These are phyloP conservation scores for Solanum lignicaule DNA, from an alignment of 257 asterid genomes.

Conservation along the genomic window DNA sequence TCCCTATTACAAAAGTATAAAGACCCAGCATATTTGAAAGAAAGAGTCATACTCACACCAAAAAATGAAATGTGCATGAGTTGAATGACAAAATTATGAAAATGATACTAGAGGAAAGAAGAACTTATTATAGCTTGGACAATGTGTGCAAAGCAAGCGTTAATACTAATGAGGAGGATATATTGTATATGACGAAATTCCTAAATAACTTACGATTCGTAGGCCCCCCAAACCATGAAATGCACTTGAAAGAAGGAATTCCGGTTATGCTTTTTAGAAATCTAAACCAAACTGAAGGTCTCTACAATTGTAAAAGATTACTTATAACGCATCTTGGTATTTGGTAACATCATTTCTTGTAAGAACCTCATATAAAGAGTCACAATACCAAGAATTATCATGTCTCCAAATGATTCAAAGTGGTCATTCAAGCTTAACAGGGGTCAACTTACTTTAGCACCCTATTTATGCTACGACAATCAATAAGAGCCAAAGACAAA, in stretches of 20 bases:
- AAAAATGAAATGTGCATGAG: neutral
- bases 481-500: neutral
- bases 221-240: neutral
- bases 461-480: neutral
- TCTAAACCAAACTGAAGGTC: neutral
- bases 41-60: neutral
- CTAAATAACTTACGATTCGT: neutral
- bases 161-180: neutral
- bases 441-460: neutral
- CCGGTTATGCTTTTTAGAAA: neutral
- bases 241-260: neutral
- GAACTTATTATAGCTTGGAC: neutral
- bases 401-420: neutral
- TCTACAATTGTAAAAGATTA: neutral
- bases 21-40: neutral
- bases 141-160: neutral
- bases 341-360: neutral
- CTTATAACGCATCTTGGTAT: neutral
- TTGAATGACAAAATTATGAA: neutral
- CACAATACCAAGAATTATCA: neutral
- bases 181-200: neutral
- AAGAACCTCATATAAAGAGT: neutral
- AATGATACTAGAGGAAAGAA: neutral
- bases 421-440: neutral
- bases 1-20: neutral